Evolutionary conservation across 495 filamentous ascomycete species (phyloP).

Genomic region (Aspergillus coremiiformis): DNA sequence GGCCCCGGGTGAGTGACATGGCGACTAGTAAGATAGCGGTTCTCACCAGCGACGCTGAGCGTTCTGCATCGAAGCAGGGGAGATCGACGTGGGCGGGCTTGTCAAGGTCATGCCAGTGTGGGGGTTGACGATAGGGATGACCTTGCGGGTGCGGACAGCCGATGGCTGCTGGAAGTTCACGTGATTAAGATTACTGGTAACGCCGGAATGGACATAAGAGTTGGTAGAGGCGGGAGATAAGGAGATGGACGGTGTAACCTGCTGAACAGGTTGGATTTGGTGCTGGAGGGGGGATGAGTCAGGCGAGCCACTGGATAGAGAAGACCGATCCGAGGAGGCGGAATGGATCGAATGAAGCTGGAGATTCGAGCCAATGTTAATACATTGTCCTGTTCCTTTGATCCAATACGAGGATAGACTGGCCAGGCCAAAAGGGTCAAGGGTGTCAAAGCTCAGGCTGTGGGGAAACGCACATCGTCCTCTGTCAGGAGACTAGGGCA

Average conservation of each 20-base stretch:
- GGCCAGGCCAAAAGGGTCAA: neutral
- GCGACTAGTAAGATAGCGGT: slow-evolving; percentile 20
- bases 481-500: slow-evolving; percentile 91
- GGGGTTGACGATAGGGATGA: slow-evolving; percentile 98
- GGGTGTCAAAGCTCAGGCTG: slow-evolving; percentile 3
- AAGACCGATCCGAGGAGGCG: slow-evolving; percentile 84
- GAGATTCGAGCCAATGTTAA: slow-evolving; percentile 11
- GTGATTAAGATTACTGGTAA: slow-evolving; percentile 46
- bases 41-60: slow-evolving; percentile 56
- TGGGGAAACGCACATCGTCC: slow-evolving; percentile 75
- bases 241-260: slow-evolving; percentile 70
- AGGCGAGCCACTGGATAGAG: slow-evolving; percentile 87
- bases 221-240: slow-evolving; percentile 63
- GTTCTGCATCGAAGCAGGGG: slow-evolving; percentile 78
- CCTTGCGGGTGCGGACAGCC: slow-evolving; percentile 82
- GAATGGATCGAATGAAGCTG: slow-evolving; percentile 86
- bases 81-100: slow-evolving; percentile 86
- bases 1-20: slow-evolving; percentile 21
- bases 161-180: slow-evolving; percentile 81
- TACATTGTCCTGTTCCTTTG: neutral
- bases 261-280: slow-evolving; percentile 66
- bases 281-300: slow-evolving; percentile 82
- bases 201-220: slow-evolving; percentile 56
- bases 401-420: neutral
- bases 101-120: slow-evolving; percentile 79